phyloP scores from a whole-genome alignment of 1,284 basidiomycete species.

The Meira miltonrushii region DNA sequence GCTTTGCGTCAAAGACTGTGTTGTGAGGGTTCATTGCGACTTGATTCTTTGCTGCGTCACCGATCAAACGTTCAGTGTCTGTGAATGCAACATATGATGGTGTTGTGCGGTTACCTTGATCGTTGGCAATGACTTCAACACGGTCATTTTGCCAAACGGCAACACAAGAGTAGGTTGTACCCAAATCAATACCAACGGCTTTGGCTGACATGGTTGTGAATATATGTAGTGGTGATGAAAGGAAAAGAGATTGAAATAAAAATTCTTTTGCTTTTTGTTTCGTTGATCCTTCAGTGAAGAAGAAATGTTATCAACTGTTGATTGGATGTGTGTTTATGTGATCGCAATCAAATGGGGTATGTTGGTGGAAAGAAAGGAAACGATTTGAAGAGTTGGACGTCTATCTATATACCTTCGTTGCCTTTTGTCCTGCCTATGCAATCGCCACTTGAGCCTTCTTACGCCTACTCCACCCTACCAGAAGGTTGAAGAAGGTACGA shows the following conservation, averaged over 20 bases:
- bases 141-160: constrained; percentile 98
- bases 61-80: constrained; percentile 86
- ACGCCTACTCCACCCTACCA: too few species aligned
- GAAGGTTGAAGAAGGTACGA: too few species aligned
- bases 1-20: constrained; percentile 77
- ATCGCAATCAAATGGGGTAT: neutral
- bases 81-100: constrained; percentile 60
- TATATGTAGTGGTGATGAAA: neutral
- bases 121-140: constrained; percentile 85
- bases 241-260: neutral
- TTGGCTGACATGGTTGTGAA: constrained; percentile 3
- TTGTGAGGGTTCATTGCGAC: constrained; percentile 61
- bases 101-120: constrained; percentile 95
- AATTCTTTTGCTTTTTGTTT: too few species aligned
- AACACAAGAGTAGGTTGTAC: constrained; percentile 63
- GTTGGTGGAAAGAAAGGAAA: too few species aligned
- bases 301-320: neutral
- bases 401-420: too few species aligned
- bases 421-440: too few species aligned
- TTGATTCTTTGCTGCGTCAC: constrained; percentile 90
- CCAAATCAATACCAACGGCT: constrained; percentile 71
- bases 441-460: too few species aligned
- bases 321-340: neutral
- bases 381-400: too few species aligned
- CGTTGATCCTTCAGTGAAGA: too few species aligned